Evolutionary conservation across 441 rosid genomes (phyloP).

Genomic region (Erodium moschatum): DNA sequence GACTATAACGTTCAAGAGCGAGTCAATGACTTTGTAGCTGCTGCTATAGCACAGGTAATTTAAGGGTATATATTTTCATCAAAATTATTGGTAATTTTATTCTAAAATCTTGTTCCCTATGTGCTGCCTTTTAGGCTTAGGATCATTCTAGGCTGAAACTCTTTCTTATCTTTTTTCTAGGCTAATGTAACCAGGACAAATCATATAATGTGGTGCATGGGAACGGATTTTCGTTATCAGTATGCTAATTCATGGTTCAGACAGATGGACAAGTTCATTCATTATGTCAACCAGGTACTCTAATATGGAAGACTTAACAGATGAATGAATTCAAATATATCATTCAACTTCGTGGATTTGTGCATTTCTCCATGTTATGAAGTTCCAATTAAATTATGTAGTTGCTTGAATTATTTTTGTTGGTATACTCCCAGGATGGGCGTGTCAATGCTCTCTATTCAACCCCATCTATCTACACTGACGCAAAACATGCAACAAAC

Average conservation of each 20-base stretch:
- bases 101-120: not conserved
- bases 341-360: not conserved
- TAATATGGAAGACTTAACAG: not conserved
- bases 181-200: constrained; percentile 65
- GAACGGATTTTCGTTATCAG: constrained; percentile 69
- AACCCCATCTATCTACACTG: constrained; percentile 92
- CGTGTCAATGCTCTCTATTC: constrained; percentile 94
- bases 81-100: not conserved
- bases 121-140: not conserved
- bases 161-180: constrained; percentile 24
- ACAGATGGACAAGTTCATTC: constrained; percentile 73
- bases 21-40: constrained; percentile 59
- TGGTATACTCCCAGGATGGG: constrained; percentile 59
- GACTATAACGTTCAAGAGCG: constrained; percentile 65
- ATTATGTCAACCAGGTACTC: constrained; percentile 59
- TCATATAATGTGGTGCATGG: constrained; percentile 71
- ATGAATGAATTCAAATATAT: constrained; percentile 10
- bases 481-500: constrained; percentile 77
- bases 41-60: constrained; percentile 55
- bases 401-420: constrained; percentile 16
- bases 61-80: constrained; percentile 11
- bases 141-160: not conserved
- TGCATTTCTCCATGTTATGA: not conserved
- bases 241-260: constrained; percentile 69
- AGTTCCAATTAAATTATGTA: constrained; percentile 19